Conservation (phyloP, 2,329 filamentous ascomycete species). For the Daldinia sp. region DNA sequence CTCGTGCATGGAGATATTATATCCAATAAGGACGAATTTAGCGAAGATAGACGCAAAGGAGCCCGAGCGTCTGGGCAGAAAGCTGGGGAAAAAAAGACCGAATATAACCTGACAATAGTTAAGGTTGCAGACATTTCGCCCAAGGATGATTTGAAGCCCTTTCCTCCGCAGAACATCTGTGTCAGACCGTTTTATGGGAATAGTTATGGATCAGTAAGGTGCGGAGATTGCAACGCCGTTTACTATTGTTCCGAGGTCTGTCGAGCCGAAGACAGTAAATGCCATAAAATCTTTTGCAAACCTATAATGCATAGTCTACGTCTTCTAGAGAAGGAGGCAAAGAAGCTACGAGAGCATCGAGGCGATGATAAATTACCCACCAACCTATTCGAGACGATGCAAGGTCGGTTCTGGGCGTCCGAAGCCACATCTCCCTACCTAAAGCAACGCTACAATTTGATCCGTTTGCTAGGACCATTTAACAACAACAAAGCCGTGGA, state of each 20-base stretch:
- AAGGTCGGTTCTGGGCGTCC: not conserved
- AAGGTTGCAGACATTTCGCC: too few species aligned
- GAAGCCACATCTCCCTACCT: not conserved
- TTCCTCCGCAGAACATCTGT: too few species aligned
- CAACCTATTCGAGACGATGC: not conserved
- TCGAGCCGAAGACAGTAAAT: not conserved
- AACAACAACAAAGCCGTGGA: not conserved
- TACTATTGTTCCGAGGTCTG: not conserved
- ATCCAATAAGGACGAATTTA: too few species aligned
- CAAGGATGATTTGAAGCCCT: too few species aligned
- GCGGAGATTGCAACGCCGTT: not conserved
- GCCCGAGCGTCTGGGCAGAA: too few species aligned
- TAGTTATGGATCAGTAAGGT: not conserved
- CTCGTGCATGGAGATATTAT: too few species aligned
- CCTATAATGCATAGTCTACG: too few species aligned
- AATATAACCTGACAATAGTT: too few species aligned
- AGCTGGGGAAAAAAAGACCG: too few species aligned
- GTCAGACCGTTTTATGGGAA: not conserved
- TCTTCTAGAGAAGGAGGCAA: not conserved
- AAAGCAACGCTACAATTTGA: not conserved
- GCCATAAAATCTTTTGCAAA: not conserved
- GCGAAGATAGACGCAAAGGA: too few species aligned
- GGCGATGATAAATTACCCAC: not conserved
- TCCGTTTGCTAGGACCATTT: not conserved
- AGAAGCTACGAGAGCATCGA: not conserved